Evolutionary conservation across 352 stramenopile genomes (phyloP), one percentile per base, ranked within the genome.

Genomic region (Phytophthora idaei): DNA sequence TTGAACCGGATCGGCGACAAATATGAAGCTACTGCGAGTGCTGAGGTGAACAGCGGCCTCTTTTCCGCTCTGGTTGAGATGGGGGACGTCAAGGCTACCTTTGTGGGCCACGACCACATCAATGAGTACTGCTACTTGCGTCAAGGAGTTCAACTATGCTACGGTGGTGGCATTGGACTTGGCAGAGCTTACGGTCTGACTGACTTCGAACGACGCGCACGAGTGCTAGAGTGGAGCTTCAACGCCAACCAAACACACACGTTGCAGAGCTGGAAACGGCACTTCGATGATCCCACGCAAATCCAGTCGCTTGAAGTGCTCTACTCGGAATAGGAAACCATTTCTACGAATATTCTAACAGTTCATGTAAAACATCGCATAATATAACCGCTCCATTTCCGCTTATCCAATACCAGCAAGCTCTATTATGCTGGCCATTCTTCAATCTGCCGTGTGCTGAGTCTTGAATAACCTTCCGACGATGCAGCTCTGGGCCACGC

Each of bases 71-170:
- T 86, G 1, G 42, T 83, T 46, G 75, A 78, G 53, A 31, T 76
- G n/a, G 65, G 76, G 3, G 79, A 88, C 27, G 80, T 90, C 15
- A 88, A 89, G 39, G 80, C 82, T 17, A 74, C 70, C 1, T 90
- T 90, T 25, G 76, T 78, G 1, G 78, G 82, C 5, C 80, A 90
- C 39, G 78, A 90, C 52, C 82, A 89, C 58, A 59, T 85, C 27
- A 89, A 87, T 37, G 78, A 89, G 36, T 90, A 82, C 69, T 87
- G 81, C 42, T 85, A 80, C 49, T 52, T 66, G 15, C 69, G 64
- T 27, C 56, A 86, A 57, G 68, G 71, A 15, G 50, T 90, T 53
- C 81, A 87, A 34, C 61, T 87, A 1, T 89, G 80, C 59, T 89
- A 89, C 48, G 78, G 81, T 28, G 78, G 82, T 11, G 80, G 76